Conservation (phyloP, 176 grass and related monocot genomes). For the Carex parvula region DNA sequence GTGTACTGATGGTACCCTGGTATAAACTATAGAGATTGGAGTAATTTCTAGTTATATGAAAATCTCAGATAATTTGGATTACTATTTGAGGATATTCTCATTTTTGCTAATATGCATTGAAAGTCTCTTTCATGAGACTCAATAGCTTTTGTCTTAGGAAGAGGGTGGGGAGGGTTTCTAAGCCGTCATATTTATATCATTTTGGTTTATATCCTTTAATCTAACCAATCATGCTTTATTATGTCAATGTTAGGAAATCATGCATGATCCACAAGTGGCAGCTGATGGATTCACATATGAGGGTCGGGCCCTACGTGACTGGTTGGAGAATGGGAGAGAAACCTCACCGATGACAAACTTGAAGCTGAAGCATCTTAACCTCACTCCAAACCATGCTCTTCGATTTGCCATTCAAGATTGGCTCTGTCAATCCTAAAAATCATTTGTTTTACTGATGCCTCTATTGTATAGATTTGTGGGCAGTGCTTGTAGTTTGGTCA, state of each 20-base stretch:
- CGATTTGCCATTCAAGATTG: constrained; percentile 83
- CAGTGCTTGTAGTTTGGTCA: not conserved
- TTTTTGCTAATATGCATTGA: not conserved
- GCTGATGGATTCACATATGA: constrained; percentile 72
- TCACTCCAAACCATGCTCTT: constrained; percentile 69
- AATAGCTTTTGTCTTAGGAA: not conserved
- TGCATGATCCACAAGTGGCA: constrained; percentile 78
- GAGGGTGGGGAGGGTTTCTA: not conserved
- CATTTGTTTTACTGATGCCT: not conserved
- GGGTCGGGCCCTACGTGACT: constrained; percentile 44
- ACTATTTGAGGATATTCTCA: not conserved
- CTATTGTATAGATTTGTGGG: not conserved
- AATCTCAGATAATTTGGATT: too few species aligned
- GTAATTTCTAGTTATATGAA: not conserved
- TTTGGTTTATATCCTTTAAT: constrained; percentile 14
- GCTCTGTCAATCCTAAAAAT: constrained; percentile 41
- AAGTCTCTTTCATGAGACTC: not conserved
- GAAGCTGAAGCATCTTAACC: constrained; percentile 55
- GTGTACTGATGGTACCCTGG: not conserved
- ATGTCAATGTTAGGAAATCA: constrained; percentile 43
- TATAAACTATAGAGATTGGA: not conserved
- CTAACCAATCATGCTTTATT: not conserved
- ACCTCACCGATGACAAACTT: constrained; percentile 55
- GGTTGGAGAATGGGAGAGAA: constrained; percentile 44
- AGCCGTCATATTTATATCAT: not conserved